A percentile compares a stretch with the other conserved stretches of the same genome.
These are phyloP conservation scores for Recurvomyces mirabilis DNA, from an alignment of 495 filamentous ascomycete genomes.

Conservation along the genomic window DNA sequence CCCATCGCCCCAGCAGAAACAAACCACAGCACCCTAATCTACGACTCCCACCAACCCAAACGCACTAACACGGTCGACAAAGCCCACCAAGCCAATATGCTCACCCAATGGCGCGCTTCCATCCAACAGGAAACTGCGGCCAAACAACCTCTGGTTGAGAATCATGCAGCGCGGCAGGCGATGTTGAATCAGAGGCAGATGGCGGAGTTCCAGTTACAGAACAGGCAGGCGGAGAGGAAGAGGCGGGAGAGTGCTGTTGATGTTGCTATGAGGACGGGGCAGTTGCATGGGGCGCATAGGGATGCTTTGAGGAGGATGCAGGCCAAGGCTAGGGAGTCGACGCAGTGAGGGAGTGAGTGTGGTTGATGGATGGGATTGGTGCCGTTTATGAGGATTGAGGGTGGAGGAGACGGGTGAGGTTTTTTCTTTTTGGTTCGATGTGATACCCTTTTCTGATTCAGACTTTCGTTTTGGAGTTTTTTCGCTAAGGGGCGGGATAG, in stretches of 20 bases:
- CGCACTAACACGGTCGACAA: slow-evolving; percentile 34
- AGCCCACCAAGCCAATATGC: slow-evolving; percentile 44
- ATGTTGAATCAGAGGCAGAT: slow-evolving; percentile 30
- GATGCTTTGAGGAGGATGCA: slow-evolving; percentile 80
- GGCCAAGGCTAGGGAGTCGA: slow-evolving; percentile 39
- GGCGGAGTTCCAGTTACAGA: slow-evolving; percentile 34
- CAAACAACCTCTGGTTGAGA: slow-evolving; percentile 31
- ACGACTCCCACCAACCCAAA: slow-evolving; percentile 49
- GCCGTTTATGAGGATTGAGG: too few species aligned
- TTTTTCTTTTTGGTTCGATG: too few species aligned
- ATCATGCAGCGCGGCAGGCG: slow-evolving; percentile 34
- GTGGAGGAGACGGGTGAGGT: too few species aligned
- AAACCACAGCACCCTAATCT: slow-evolving; percentile 24
- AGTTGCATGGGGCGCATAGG: slow-evolving; percentile 66
- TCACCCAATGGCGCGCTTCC: slow-evolving; percentile 67
- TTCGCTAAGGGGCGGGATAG: too few species aligned
- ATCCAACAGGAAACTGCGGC: slow-evolving; percentile 51
- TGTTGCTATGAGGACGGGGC: slow-evolving; percentile 62
- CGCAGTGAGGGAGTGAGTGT: too few species aligned
- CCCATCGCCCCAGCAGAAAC: slow-evolving; percentile 9
- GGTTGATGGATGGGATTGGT: too few species aligned
- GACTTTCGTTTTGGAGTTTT: too few species aligned
- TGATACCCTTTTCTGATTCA: too few species aligned
- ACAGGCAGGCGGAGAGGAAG: slow-evolving; percentile 36
- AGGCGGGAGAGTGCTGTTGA: slow-evolving; percentile 47